Evolutionary conservation across 352 stramenopile genomes (phyloP), one percentile per base, ranked within the genome.

Genomic region (Phytophthora hybrid): DNA sequence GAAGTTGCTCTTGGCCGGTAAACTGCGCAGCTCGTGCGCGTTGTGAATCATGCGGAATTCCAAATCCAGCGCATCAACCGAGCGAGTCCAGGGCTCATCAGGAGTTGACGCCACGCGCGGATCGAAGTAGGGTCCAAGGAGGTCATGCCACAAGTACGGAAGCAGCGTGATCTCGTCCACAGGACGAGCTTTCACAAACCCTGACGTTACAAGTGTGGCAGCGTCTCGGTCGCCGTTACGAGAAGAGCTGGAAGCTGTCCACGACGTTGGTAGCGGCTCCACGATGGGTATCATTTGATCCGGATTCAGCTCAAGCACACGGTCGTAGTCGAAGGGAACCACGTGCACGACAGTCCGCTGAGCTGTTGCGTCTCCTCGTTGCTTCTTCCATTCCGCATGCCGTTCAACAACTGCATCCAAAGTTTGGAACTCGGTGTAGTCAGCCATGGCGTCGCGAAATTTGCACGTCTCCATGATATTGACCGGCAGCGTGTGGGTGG

Each of bases 101-200:
- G 46, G 0, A 54, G 66, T 31, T 4, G 66, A 54, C 6, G 66
- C 41, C 19, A 89, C 69, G 3, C 78, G 73, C 3, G 69, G 29
- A 19, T 83, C 73, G 41, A 89, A 91, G 52, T 81, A 77, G 0
- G 74, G 44, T 19, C 84, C 79, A 16, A 91, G 74, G 51, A 91
- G 81, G 53, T 67, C 83, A 62, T 90, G 80, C 84, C 84, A 91
- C 39, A 90, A 54, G 39, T 89, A 88, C 46, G 84, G 82, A 54
- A 91, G 89, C 56, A 91, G 63, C 10, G 82, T 90, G 23, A 89
- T 67, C 7, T 78, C 63, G 16, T 91, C 82, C 13, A 90, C 73
- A n/a, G 82, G 82, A 19, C 59, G 58, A 1, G 73, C 71, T 10
- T 81, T 81, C n/a, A 80, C 68, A 64, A 88, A 87, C 0, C 41